These are phyloP conservation scores for Shiraia sp. DNA, from an alignment of 2,329 filamentous ascomycete genomes.

Conservation along the genomic window DNA sequence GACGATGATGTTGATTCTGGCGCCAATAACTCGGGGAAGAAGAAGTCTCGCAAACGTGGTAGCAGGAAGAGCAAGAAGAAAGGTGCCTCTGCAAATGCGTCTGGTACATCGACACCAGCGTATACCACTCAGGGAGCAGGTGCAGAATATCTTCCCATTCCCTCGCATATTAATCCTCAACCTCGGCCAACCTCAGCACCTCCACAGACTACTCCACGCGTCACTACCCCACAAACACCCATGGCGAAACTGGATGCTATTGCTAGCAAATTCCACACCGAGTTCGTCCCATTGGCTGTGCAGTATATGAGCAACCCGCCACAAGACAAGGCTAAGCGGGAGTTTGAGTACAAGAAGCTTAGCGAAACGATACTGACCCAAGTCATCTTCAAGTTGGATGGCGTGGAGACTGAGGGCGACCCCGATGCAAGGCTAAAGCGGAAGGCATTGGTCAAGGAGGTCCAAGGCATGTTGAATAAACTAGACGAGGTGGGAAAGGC, in stretches of 20 bases:
- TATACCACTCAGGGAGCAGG: constrained; percentile 33
- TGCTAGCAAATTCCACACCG: constrained; percentile 63
- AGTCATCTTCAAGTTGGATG: constrained; percentile 75
- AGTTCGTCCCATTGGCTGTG: constrained; percentile 67
- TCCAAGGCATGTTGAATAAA: constrained; percentile 67
- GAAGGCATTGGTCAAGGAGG: constrained; percentile 73
- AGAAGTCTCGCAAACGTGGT: constrained; percentile 37
- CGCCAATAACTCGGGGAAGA: constrained; percentile 35
- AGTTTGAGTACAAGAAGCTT: constrained; percentile 74
- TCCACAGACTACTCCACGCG: constrained; percentile 42
- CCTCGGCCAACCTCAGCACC: constrained; percentile 40
- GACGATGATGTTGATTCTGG: constrained; percentile 33
- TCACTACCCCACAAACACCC: constrained; percentile 36
- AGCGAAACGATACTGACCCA: constrained; percentile 78
- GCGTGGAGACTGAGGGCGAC: constrained; percentile 73
- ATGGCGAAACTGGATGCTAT: constrained; percentile 69
- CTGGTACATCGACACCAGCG: constrained; percentile 49
- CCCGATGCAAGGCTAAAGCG: constrained; percentile 65
- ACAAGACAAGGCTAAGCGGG: constrained; percentile 61
- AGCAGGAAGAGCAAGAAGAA: constrained; percentile 53
- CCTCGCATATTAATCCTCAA: constrained; percentile 37
- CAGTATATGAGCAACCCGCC: constrained; percentile 67
- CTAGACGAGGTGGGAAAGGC: constrained; percentile 58
- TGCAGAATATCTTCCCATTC: constrained; percentile 45
- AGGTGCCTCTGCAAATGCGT: constrained; percentile 46